Evolutionary conservation across 495 filamentous ascomycete species (phyloP).

Genomic region (Tuber indicum): DNA sequence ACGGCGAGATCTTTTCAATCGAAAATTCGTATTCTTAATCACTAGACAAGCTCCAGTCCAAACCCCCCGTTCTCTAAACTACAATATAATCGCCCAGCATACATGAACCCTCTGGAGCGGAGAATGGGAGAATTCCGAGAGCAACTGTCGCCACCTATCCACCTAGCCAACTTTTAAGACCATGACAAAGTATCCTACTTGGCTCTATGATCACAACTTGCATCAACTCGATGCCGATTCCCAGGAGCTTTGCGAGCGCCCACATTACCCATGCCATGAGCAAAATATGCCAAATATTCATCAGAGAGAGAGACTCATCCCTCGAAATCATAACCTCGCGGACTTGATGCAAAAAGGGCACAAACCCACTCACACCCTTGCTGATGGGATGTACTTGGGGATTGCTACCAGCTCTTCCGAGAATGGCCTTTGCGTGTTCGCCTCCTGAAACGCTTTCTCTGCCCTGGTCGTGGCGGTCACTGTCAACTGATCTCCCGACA

Average conservation of each 20-base stretch:
- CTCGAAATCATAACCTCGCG: slow-evolving; percentile 20
- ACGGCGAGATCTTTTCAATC: neutral
- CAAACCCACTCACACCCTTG: slow-evolving; percentile 8
- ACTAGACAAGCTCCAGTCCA: neutral
- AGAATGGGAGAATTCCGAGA: neutral
- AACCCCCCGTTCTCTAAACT: neutral
- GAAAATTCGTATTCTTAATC: neutral
- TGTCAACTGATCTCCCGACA: neutral
- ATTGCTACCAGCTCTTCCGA: neutral
- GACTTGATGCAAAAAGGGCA: slow-evolving; percentile 22
- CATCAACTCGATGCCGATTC: slow-evolving; percentile 11
- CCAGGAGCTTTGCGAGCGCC: slow-evolving; percentile 23
- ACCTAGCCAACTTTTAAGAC: slow-evolving; percentile 8
- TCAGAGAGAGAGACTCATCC: slow-evolving; percentile 23
- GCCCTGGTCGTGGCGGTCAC: neutral
- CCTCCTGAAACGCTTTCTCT: neutral
- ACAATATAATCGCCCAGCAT: neutral
- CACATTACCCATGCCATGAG: slow-evolving; percentile 25
- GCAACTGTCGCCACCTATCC: neutral
- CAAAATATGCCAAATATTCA: slow-evolving; percentile 24
- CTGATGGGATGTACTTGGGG: neutral
- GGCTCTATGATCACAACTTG: slow-evolving; percentile 26
- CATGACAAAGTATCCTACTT: slow-evolving; percentile 9
- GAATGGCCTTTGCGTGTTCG: neutral
- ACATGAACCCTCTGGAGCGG: neutral